phyloP scores from a whole-genome alignment of 2,329 filamentous ascomycete genomes.

The Cytospora chrysosperma region DNA sequence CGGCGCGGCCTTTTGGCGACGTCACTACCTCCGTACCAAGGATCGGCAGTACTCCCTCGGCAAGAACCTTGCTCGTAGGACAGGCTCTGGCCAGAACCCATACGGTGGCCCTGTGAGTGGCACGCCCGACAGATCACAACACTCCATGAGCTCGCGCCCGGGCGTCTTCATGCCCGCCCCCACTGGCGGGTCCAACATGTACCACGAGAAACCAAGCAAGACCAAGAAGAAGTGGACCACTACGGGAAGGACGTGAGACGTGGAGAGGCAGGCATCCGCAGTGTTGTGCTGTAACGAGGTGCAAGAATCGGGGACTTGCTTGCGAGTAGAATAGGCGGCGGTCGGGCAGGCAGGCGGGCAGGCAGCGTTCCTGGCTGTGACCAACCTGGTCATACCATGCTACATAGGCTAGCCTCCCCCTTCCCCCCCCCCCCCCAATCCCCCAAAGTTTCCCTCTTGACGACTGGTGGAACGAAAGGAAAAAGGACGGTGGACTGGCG shows the following conservation, averaged over 20 bases:
- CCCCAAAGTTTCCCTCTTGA: too few species aligned
- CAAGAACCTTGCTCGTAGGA: constrained; percentile 38
- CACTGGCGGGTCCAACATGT: constrained; percentile 33
- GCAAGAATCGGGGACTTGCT: not conserved
- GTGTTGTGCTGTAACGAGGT: not conserved
- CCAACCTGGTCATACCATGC: not conserved
- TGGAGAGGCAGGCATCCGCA: not conserved
- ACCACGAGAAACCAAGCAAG: constrained; percentile 30
- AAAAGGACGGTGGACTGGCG: not conserved
- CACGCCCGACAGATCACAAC: constrained; percentile 29
- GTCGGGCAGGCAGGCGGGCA: not conserved
- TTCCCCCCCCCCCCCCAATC: too few species aligned
- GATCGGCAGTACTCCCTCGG: constrained; percentile 55
- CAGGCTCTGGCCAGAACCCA: constrained; percentile 30
- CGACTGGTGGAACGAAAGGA: not conserved
- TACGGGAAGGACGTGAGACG: constrained; percentile 40
- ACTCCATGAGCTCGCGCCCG: constrained; percentile 35
- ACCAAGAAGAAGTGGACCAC: constrained; percentile 50
- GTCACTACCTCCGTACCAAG: constrained; percentile 69
- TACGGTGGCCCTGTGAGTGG: constrained; percentile 36
- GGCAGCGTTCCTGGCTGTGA: not conserved
- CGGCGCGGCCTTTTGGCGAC: constrained; percentile 68
- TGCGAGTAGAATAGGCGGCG: not conserved
- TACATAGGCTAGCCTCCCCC: too few species aligned
- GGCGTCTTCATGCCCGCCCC: constrained; percentile 42